Conservation (phyloP, 371 early-diverging fungal species). For the Fennellomyces sp. region DNA sequence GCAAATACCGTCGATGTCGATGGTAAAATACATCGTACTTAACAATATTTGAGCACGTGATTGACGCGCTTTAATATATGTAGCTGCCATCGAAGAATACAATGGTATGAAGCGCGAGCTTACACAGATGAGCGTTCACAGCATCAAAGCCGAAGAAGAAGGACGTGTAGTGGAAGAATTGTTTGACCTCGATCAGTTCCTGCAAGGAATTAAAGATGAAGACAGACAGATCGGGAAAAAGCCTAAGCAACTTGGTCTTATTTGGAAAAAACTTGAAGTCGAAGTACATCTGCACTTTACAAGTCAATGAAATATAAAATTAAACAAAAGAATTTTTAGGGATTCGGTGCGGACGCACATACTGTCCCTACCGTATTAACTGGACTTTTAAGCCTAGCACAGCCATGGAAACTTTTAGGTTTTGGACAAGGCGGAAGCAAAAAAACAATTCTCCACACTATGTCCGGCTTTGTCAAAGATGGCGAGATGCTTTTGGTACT, state of each 20-base stretch:
- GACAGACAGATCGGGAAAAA: constrained; percentile 19
- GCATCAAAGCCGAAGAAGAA: too few relatives aligned
- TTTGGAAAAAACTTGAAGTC: constrained; percentile 26
- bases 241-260: not conserved
- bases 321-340: too few relatives aligned
- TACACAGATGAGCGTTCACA: constrained; percentile 26
- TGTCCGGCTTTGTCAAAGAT: constrained; percentile 59
- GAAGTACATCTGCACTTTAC: constrained; percentile 12
- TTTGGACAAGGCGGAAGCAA: constrained; percentile 4
- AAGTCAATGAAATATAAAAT: too few relatives aligned
- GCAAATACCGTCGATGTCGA: constrained; percentile 13
- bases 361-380: constrained; percentile 29
- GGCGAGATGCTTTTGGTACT: constrained; percentile 75
- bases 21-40: constrained; percentile 3
- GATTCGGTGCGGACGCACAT: constrained; percentile 39
- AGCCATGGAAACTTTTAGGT: constrained; percentile 26
- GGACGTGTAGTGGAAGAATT: constrained; percentile 19
- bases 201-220: constrained; percentile 14
- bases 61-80: not conserved
- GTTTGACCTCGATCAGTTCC: constrained; percentile 34
- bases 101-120: constrained; percentile 33
- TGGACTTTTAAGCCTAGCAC: not conserved
- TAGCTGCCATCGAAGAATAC: constrained; percentile 40
- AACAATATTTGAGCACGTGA: not conserved
- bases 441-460: constrained; percentile 44